Conservation (phyloP, 768 basidiomycete genomes). For the Stropharia rugosoannulata region DNA sequence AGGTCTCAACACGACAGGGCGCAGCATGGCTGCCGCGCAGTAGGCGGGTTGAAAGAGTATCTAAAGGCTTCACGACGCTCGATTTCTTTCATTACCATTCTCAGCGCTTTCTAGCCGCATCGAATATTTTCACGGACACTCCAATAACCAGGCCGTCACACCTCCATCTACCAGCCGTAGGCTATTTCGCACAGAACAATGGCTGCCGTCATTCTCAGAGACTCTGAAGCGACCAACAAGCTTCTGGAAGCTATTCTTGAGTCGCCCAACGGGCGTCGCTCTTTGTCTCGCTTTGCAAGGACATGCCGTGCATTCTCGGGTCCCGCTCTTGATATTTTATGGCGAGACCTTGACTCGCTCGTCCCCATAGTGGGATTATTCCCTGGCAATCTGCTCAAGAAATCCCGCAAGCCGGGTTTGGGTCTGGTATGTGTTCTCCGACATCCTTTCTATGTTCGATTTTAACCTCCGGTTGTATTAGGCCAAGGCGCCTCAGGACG, state of each 20-base stretch:
- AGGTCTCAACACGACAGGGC: slow-evolving; percentile 21
- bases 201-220: slow-evolving; percentile 56
- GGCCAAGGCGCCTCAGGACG: slow-evolving; percentile 59
- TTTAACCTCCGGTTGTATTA: slow-evolving; percentile 23
- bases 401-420: slow-evolving; percentile 68
- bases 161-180: slow-evolving; percentile 35
- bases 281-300: slow-evolving; percentile 68
- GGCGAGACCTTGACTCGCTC: slow-evolving; percentile 78
- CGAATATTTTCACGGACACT: too few species aligned
- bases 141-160: slow-evolving; percentile 22
- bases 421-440: slow-evolving; percentile 60
- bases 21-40: slow-evolving; percentile 44
- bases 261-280: slow-evolving; percentile 62
- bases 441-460: slow-evolving; percentile 1
- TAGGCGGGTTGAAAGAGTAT: slow-evolving; percentile 33
- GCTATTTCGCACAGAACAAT: slow-evolving; percentile 49
- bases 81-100: slow-evolving; percentile 35
- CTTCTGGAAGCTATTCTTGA: slow-evolving; percentile 48
- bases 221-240: slow-evolving; percentile 56
- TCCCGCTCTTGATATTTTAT: slow-evolving; percentile 68
- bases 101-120: slow-evolving; percentile 28
- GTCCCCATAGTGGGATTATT: slow-evolving; percentile 72
- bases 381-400: slow-evolving; percentile 65
- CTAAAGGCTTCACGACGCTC: slow-evolving; percentile 24
- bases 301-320: slow-evolving; percentile 76